phyloP scores from a whole-genome alignment of 2,329 filamentous ascomycete species.

The Penicillium sp. region DNA sequence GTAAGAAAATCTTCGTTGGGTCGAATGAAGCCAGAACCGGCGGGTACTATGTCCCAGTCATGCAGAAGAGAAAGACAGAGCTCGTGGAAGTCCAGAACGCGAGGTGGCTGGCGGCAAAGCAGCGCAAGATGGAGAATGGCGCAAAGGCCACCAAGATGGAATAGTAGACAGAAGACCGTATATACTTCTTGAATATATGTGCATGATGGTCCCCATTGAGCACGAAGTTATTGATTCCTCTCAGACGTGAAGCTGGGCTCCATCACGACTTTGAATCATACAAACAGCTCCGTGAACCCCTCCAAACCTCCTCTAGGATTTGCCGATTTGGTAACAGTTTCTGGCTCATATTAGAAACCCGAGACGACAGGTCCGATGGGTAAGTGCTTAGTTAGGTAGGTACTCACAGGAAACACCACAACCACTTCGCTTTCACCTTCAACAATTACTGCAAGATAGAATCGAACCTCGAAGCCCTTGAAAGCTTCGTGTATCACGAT shows the following conservation, averaged over 20 bases:
- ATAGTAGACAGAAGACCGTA: too few species aligned
- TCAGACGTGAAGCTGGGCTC: too few species aligned
- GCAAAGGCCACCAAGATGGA: slow-evolving; percentile 25
- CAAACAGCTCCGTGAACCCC: slow-evolving; percentile 70
- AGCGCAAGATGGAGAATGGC: too few species aligned
- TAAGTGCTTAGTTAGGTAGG: too few species aligned
- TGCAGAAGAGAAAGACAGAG: slow-evolving; percentile 50
- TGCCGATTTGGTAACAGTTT: slow-evolving; percentile 64
- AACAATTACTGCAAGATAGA: slow-evolving; percentile 82
- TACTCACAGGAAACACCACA: too few species aligned
- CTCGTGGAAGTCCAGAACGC: slow-evolving; percentile 54
- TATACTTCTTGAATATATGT: too few species aligned
- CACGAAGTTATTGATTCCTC: background rate
- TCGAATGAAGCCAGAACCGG: too few species aligned
- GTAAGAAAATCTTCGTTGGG: too few species aligned
- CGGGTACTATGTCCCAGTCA: slow-evolving; percentile 52
- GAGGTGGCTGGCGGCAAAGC: slow-evolving; percentile 47
- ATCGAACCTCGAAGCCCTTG: slow-evolving; percentile 77
- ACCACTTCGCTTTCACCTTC: slow-evolving; percentile 82
- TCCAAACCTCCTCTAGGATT: slow-evolving; percentile 83
- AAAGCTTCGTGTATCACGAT: slow-evolving; percentile 94
- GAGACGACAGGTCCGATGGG: too few species aligned
- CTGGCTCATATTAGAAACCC: too few species aligned
- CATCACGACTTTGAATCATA: slow-evolving; percentile 55
- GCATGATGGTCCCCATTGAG: too few species aligned